Base-by-base conservation (phyloP, 2,329 filamentous ascomycete species). In the Colletotrichum plurivorum region DNA sequence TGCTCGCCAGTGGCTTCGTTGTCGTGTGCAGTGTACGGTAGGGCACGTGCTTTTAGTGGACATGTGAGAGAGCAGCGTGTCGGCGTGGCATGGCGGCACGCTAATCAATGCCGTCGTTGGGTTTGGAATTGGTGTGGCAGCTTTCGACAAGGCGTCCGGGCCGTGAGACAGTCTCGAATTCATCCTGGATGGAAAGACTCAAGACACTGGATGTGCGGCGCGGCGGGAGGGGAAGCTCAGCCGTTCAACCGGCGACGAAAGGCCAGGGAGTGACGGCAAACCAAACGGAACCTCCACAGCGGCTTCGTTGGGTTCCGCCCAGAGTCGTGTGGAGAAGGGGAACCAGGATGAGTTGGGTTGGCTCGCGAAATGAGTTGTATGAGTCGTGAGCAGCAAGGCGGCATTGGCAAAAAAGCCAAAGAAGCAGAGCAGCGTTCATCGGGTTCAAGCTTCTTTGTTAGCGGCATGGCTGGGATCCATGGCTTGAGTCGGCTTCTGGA, bases 261-360 rank as follows among this genome's bases (percentile, higher is more conserved):
- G 62, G 48, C 27, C 54, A 61, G 66, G 61, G 49, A 55, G 61
- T 36, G 39, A 53, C 66, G 66, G 66, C 62, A 56, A 59, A 52
- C 55, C 62, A 69, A 66, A 69, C 61, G 66, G 66, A 57, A 57
- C 62, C 62, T 69, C 66, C 66, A 66, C 62, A 69, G 66, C 66
- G 55, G 66, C 55, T 51, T 69, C 55, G 55, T 56, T 46, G 66
- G 52, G 55, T 69, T 60, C 62, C 49, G 62, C 56, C 62, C 55
- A 56, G 41, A 61, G 16, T 12, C 66, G 45, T 54, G 48, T 58
- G 65, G 61, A 54, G 65, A 66, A 66, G 25, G 25, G 39, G 41
- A 41, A 41, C 43, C 25, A 46, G 61, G 66, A 58, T 66, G n/a
- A 25, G 22, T 25, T 25, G 58, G 58, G 27, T 57, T 53, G 25